Evolutionary conservation across 2,329 filamentous ascomycete genomes (phyloP), one percentile per base, ranked within the genome.

Genomic region (Fusarium multiceps): DNA sequence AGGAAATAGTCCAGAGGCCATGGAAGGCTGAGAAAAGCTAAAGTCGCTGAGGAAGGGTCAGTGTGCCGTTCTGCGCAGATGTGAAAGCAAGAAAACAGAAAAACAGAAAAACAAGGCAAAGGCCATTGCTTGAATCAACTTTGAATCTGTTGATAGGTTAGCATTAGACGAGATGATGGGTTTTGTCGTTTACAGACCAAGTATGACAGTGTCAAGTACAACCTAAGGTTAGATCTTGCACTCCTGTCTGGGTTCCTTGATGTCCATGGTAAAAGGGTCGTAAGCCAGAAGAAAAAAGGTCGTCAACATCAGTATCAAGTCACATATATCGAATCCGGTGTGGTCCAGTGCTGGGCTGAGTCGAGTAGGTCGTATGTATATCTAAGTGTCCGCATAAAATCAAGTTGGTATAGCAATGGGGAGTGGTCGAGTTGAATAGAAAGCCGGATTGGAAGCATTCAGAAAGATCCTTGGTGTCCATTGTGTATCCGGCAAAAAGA

Each of bases 31-130:
- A 65, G 83, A 81, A 76, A 83, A 85, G 82, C 86, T 88, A 79
- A 85, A 87, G 68, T 87, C 84, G 84, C 86, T 87, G 82, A 71
- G 75, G 77, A 69, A 75, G 78, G 81, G 85, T 89, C 85, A 89
- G 86, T 89, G 80, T 85, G 77, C 82, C 83, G 80, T 86, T 81
- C 81, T 80, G 82, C 81, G 84, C 81, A 48, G 45, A 80, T 76
- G 72, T 70, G 76, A 71, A 74, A 76, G 73, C 68, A 76, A 77
- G 71, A 61, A 74, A 73, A 66, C 75, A 77, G 67, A 63, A 68
- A 72, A 73, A 73, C 72, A 63, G 73, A 72, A 75, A 65, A 51
- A 61, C 53, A 72, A 77, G 64, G 71, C 59, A 56, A 14, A 20
- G 51, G 58, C 59, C 66, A 78, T 75, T 80, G 77, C 78, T 75